Evolutionary conservation across 2,329 filamentous ascomycete species (phyloP).

Genomic region (Botrytis galanthina): DNA sequence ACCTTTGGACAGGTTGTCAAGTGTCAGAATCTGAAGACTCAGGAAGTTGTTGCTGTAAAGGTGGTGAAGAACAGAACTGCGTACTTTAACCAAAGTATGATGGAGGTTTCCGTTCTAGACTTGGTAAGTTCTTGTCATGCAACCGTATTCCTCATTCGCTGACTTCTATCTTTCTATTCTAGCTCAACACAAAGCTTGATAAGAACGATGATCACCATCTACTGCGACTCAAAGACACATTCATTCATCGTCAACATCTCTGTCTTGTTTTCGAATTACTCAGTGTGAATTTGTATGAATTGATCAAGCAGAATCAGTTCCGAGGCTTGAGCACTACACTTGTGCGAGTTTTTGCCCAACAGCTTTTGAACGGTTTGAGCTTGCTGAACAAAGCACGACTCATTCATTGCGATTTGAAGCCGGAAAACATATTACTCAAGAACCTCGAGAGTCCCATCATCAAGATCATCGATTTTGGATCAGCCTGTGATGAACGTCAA

Average conservation of each 20-base stretch:
- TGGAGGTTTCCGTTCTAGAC: conserved; percentile 98
- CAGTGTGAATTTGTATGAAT: conserved; percentile 95
- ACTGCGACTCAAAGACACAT: conserved; percentile 91
- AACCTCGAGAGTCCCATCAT: conserved; percentile 99
- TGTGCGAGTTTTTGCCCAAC: conserved; percentile 95
- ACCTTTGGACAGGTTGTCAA: conserved; percentile 99
- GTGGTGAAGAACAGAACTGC: conserved; percentile 99
- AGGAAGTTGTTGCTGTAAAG: conserved; percentile 97
- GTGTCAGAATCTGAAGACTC: conserved; percentile 96
- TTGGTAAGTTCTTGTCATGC: conserved; percentile 57
- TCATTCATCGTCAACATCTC: conserved; percentile 95
- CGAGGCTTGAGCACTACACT: conserved; percentile 93
- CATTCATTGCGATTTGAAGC: conserved; percentile 97
- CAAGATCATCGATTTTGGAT: conserved; percentile 99
- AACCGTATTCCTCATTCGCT: conserved; percentile 26
- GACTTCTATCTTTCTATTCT: conserved; percentile 21
- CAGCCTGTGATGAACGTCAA: conserved; percentile 95
- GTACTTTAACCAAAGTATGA: conserved; percentile 99
- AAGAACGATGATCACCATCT: conserved; percentile 99
- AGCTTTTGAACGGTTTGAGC: conserved; percentile 87
- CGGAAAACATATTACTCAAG: conserved; percentile 95
- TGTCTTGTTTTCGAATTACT: conserved; percentile 95
- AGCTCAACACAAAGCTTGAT: conserved; percentile 97
- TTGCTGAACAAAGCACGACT: conserved; percentile 93
- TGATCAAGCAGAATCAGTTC: conserved; percentile 99